Evolutionary conservation across 176 grass and related monocot genomes (phyloP).

Genomic region (Bothriochloa decipiens): DNA sequence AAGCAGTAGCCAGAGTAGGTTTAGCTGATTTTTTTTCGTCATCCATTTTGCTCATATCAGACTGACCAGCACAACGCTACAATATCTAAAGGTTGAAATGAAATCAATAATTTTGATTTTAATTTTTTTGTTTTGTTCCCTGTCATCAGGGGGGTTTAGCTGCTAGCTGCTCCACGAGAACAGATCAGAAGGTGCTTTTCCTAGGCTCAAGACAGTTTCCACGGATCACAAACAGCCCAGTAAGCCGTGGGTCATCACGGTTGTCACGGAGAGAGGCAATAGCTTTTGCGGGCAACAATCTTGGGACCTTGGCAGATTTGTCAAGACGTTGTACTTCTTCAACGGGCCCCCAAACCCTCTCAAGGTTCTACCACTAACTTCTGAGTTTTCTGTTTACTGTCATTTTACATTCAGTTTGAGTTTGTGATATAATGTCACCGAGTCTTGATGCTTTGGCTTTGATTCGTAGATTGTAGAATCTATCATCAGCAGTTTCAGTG

Average conservation of each 20-base stretch:
- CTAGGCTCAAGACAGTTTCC: constrained; percentile 47
- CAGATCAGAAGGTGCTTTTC: constrained; percentile 41
- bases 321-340: constrained; percentile 87
- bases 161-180: constrained; percentile 48
- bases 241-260: constrained; percentile 24
- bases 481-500: constrained; percentile 70
- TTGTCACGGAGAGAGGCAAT: constrained; percentile 52
- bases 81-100: too few species aligned
- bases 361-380: constrained; percentile 52
- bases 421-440: neutral
- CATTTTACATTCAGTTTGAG: neutral
- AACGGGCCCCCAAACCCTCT: constrained; percentile 93
- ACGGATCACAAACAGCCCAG: constrained; percentile 45
- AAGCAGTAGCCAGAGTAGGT: too few species aligned
- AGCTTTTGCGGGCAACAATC: constrained; percentile 61
- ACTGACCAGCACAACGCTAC: neutral
- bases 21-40: neutral
- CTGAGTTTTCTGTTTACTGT: neutral
- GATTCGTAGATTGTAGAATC: constrained; percentile 70
- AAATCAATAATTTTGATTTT: neutral
- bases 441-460: constrained; percentile 7
- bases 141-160: constrained; percentile 52
- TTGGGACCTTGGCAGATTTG: constrained; percentile 93
- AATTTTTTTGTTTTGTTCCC: constrained; percentile 2
- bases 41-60: neutral